Conservation (phyloP, 2,329 filamentous ascomycete species). For the Zymoseptoria passerinii region DNA sequence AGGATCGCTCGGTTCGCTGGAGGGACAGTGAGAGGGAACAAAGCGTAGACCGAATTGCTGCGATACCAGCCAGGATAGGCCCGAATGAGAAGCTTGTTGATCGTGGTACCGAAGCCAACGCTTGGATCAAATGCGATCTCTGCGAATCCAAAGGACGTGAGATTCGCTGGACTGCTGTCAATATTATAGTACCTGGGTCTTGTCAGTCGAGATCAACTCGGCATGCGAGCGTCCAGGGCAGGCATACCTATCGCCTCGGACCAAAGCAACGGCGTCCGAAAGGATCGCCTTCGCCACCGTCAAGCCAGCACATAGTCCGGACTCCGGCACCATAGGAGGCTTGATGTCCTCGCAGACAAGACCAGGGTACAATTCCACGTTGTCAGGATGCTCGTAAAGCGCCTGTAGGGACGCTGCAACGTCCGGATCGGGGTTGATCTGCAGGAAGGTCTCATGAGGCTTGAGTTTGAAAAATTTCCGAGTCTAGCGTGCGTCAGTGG, state of each 20-base stretch:
- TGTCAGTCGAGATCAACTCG: neutral
- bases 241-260: slow-evolving; percentile 60
- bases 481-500: slow-evolving; percentile 8
- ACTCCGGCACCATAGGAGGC: slow-evolving; percentile 60
- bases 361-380: slow-evolving; percentile 73
- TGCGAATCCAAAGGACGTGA: neutral
- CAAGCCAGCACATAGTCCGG: slow-evolving; percentile 66
- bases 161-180: neutral
- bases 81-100: neutral
- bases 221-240: neutral
- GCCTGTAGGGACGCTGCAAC: slow-evolving; percentile 59
- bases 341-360: slow-evolving; percentile 70
- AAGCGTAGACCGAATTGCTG: neutral
- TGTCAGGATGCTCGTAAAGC: slow-evolving; percentile 66
- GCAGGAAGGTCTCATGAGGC: slow-evolving; percentile 68
- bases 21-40: neutral
- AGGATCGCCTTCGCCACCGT: slow-evolving; percentile 70
- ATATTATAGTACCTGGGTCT: neutral
- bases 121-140: neutral
- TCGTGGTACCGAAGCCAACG: neutral
- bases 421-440: slow-evolving; percentile 70
- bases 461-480: slow-evolving; percentile 72
- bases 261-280: slow-evolving; percentile 67
- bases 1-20: neutral
- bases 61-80: neutral